Percentiles rank a stretch among this genome's conserved stretches.
These are phyloP conservation scores for Ramalina peruviana DNA, from an alignment of 495 filamentous ascomycete genomes.

Conservation along the genomic window DNA sequence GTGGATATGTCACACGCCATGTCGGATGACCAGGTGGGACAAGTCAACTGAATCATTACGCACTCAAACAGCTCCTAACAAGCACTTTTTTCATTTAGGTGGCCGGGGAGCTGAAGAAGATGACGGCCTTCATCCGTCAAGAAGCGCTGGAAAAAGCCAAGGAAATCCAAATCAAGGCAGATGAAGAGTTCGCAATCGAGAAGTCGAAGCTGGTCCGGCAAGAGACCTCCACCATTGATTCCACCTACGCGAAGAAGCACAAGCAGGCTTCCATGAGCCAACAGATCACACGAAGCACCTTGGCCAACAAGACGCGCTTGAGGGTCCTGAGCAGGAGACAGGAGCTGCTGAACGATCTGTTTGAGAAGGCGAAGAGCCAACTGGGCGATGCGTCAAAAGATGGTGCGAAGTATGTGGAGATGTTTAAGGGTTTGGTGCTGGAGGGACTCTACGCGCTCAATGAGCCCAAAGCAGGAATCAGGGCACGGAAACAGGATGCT, in stretches of 20 bases:
- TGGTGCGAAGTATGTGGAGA: slow-evolving; percentile 53
- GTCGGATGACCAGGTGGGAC: slow-evolving; percentile 84
- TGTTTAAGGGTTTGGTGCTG: slow-evolving; percentile 67
- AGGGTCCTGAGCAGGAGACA: slow-evolving; percentile 75
- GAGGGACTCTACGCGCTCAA: slow-evolving; percentile 81
- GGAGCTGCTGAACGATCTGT: slow-evolving; percentile 83
- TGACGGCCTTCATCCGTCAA: slow-evolving; percentile 99
- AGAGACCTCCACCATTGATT: slow-evolving; percentile 86
- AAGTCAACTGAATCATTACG: slow-evolving; percentile 3
- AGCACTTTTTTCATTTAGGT: slow-evolving; percentile 41
- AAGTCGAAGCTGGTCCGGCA: slow-evolving; percentile 95
- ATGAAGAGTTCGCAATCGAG: slow-evolving; percentile 96
- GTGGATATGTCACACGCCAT: slow-evolving; percentile 84
- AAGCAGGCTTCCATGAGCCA: slow-evolving; percentile 93
- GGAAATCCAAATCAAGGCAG: slow-evolving; percentile 94
- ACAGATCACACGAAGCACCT: slow-evolving; percentile 88
- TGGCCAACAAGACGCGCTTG: slow-evolving; percentile 88
- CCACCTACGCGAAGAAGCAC: slow-evolving; percentile 89
- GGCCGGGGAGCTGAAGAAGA: slow-evolving; percentile 91
- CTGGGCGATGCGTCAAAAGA: slow-evolving; percentile 53
- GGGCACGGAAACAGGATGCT: slow-evolving; percentile 66
- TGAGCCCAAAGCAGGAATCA: slow-evolving; percentile 60
- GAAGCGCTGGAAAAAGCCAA: slow-evolving; percentile 92
- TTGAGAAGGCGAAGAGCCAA: slow-evolving; percentile 58
- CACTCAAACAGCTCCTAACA: not conserved